A percentile compares a stretch with the other conserved stretches of the same genome.
Evolutionary conservation across 1,139 yeast genomes (phyloP).

Genomic region (Lipomyces yarrowii): DNA sequence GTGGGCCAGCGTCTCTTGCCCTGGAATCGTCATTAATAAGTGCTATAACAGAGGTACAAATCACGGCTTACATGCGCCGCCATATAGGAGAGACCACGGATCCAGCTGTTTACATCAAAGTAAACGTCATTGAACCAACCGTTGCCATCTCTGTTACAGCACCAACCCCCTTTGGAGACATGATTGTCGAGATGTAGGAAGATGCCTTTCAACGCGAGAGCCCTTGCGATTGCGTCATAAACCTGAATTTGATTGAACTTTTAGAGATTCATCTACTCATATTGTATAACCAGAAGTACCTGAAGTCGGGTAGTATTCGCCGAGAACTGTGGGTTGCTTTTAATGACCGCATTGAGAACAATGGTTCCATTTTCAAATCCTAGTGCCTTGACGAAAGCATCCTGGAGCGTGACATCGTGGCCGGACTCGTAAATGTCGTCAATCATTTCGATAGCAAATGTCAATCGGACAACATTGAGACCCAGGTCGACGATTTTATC

Average conservation of each 20-base stretch:
- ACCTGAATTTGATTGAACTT: neutral
- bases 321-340: neutral
- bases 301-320: neutral
- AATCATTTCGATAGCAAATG: slow-evolving; percentile 1
- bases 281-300: neutral
- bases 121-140: slow-evolving; percentile 2
- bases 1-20: neutral
- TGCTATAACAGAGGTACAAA: neutral
- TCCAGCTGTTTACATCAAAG: neutral
- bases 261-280: neutral
- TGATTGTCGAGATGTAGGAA: neutral
- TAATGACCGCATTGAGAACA: neutral
- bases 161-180: neutral
- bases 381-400: neutral
- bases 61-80: neutral
- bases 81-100: slow-evolving; percentile 1
- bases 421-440: slow-evolving; percentile 1
- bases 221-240: neutral
- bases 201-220: neutral
- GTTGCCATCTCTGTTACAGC: neutral
- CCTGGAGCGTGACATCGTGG: neutral
- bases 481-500: neutral
- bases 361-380: neutral
- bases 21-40: neutral
- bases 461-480: neutral